Base-by-base conservation (phyloP, 2,329 filamentous ascomycete genomes). In the Penicillium sp. region DNA sequence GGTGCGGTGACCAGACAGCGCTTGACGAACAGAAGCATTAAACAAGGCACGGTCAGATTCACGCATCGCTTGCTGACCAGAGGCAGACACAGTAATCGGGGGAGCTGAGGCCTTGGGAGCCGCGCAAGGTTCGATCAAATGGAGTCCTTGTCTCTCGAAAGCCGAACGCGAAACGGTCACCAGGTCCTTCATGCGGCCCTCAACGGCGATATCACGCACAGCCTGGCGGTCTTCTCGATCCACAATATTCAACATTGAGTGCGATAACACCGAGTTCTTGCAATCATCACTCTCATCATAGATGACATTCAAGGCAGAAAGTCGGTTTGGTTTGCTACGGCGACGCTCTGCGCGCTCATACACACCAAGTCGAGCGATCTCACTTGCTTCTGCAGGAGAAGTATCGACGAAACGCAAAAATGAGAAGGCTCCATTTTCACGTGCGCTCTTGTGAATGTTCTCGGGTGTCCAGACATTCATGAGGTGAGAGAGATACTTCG, bases 401-500 rank as follows among this genome's bases (percentile, higher is more conserved):
- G 83, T 79, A 64, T 96, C 91, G 3, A 89, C 85, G 66, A 99
- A 96, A 4, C 92, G 87, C 55, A 97, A 81, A 86, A 92, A 99
- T 0, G 92, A 93, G 73, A 97, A 97, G 2, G 86, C 83, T 13
- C 85, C 83, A 47, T 83, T 80, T 1, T 83, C 81, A 21, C 81
- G 78, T 10, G 82, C 74, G 61, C 86, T 91, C 45, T 85, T 77
- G 11, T 82, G 81, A 42, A 97, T 83, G 64, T 97, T 86, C 47
- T 93, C 87, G 0, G 91, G 88, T 1, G 86, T 85, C 87, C 91
- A 99, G 49, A 99, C 87, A 68, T 95, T 97, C 86, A 97, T 87
- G 74, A 96, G 77, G 62, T 95, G 87, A 31, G 84, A 77, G 21
- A 97, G 75, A 61, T 89, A 91, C 70, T 88, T 90, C 64, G 83